Percentiles rank a stretch among this genome's conserved stretches.
These are phyloP conservation scores for Heliophila coronopifolia DNA, from an alignment of 441 rosid genomes.

Conservation along the genomic window DNA sequence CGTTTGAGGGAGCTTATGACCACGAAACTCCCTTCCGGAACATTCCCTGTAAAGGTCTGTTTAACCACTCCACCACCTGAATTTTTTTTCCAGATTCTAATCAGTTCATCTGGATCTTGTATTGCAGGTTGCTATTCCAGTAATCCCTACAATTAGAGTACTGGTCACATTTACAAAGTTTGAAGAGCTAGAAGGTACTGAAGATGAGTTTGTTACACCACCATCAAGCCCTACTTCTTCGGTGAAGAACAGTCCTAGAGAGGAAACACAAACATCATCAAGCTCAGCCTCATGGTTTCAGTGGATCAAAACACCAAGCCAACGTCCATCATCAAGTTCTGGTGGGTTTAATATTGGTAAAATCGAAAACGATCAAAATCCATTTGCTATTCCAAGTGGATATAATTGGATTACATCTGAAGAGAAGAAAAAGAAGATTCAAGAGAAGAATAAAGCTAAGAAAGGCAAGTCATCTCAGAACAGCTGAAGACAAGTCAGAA, in stretches of 20 bases:
- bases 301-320: conserved; percentile 85
- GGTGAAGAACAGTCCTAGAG: conserved; percentile 56
- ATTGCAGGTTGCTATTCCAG: conserved; percentile 88
- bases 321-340: conserved; percentile 49
- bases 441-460: conserved; percentile 82
- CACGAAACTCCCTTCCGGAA: conserved; percentile 85
- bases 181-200: conserved; percentile 71
- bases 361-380: conserved; percentile 66
- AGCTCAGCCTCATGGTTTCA: conserved; percentile 90
- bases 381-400: conserved; percentile 71
- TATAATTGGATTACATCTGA: conserved; percentile 87
- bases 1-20: conserved; percentile 91
- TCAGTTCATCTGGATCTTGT: neutral
- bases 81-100: neutral
- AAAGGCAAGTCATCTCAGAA: conserved; percentile 33
- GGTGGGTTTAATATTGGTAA: conserved; percentile 27
- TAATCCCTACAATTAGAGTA: conserved; percentile 91
- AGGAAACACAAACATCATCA: conserved; percentile 34
- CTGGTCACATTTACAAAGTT: conserved; percentile 88
- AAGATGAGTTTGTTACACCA: conserved; percentile 89
- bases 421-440: conserved; percentile 91
- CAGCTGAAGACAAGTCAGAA: conserved; percentile 29
- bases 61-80: neutral
- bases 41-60: conserved; percentile 91
- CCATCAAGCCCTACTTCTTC: conserved; percentile 69